phyloP scores from a whole-genome alignment of 1,139 yeast genomes.

The Diutina neorugosa region DNA sequence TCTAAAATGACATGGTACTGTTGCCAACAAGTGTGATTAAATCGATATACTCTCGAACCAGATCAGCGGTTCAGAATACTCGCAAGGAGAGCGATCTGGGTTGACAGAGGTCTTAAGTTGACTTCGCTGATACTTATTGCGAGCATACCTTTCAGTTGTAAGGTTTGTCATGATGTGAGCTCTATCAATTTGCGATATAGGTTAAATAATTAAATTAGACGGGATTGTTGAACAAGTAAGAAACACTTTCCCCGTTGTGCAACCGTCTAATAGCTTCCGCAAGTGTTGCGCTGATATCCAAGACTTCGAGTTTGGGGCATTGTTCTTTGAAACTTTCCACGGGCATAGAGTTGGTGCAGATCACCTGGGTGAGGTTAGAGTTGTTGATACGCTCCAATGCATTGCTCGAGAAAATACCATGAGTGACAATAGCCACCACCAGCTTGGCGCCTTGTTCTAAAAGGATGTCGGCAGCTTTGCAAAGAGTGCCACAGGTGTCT shows the following conservation, averaged over 20 bases:
- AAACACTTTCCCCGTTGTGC: slow-evolving; percentile 94
- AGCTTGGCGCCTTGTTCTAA: slow-evolving; percentile 69
- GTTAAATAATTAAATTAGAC: neutral
- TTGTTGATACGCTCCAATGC: slow-evolving; percentile 77
- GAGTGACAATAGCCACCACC: slow-evolving; percentile 93
- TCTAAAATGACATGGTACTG: too few relatives aligned
- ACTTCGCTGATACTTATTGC: too few relatives aligned
- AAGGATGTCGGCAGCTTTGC: slow-evolving; percentile 88
- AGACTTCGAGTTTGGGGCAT: slow-evolving; percentile 69
- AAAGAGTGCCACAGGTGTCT: slow-evolving; percentile 94
- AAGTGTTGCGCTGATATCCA: slow-evolving; percentile 79
- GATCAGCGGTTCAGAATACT: too few relatives aligned
- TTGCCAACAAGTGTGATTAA: too few relatives aligned
- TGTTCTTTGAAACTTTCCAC: slow-evolving; percentile 47
- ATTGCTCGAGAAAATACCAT: slow-evolving; percentile 82
- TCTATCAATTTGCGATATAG: neutral
- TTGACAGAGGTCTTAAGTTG: too few relatives aligned
- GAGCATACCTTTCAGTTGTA: too few relatives aligned
- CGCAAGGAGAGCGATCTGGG: too few relatives aligned
- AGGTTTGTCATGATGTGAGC: neutral
- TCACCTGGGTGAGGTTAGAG: slow-evolving; percentile 66
- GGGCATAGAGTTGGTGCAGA: slow-evolving; percentile 93
- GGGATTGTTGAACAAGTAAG: slow-evolving; percentile 67
- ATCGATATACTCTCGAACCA: too few relatives aligned
- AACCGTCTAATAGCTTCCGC: slow-evolving; percentile 96